Conservation (phyloP, 2,329 filamentous ascomycete species). For the Arthrobotrys iridis region DNA sequence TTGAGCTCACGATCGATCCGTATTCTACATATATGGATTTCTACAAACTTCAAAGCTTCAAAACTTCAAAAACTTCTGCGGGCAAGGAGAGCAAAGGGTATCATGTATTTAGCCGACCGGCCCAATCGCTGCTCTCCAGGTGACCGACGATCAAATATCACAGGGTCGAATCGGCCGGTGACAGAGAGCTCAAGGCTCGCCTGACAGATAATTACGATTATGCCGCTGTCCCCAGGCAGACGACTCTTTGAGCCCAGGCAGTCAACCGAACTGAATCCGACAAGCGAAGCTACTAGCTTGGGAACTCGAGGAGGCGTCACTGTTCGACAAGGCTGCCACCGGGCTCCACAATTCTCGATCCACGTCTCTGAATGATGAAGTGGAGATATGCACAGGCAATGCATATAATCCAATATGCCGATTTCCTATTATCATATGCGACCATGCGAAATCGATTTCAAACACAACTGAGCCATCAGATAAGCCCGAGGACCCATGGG, state of each 20-base stretch:
- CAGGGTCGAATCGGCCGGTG: neutral
- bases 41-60: no score
- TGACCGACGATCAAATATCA: neutral
- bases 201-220: neutral
- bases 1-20: no score
- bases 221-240: constrained; percentile 9
- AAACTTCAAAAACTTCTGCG: no score
- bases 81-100: no score
- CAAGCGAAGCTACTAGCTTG: constrained; percentile 16
- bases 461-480: neutral
- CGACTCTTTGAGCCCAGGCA: neutral
- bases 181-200: neutral
- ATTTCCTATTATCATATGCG: neutral
- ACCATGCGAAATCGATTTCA: constrained; percentile 16
- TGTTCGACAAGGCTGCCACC: constrained; percentile 23
- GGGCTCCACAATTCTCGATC: neutral
- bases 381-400: constrained; percentile 26
- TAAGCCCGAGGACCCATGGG: constrained; percentile 23
- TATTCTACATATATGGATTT: no score
- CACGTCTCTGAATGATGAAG: constrained; percentile 6
- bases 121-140: no score
- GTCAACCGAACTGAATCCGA: constrained; percentile 16
- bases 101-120: no score
- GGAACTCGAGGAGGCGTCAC: neutral
- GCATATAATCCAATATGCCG: neutral